These are phyloP conservation scores for Podaxis mareebaensis DNA, from an alignment of 768 basidiomycete genomes.

Conservation along the genomic window DNA sequence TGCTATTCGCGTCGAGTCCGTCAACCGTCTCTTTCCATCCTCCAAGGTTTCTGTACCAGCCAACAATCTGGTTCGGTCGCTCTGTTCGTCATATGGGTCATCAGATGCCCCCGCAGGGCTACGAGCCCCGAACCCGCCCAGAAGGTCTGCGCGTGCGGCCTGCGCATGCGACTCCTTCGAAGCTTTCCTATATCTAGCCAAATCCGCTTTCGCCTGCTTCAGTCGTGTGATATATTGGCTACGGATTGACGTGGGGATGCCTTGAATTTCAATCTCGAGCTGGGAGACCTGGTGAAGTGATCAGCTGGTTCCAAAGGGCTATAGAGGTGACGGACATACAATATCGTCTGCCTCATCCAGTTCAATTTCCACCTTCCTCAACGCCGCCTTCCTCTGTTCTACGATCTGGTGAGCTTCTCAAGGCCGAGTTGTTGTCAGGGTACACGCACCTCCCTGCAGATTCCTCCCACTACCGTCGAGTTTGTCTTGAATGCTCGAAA, in stretches of 20 bases:
- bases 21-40: slow-evolving; percentile 73
- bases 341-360: slow-evolving; percentile 95
- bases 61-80: slow-evolving; percentile 72
- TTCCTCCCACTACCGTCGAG: slow-evolving; percentile 70
- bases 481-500: slow-evolving; percentile 69
- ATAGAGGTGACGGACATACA: slow-evolving; percentile 43
- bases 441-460: slow-evolving; percentile 62
- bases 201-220: slow-evolving; percentile 66
- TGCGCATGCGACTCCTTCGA: slow-evolving; percentile 72
- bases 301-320: neutral
- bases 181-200: slow-evolving; percentile 74
- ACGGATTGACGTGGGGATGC: slow-evolving; percentile 83
- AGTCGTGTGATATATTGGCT: slow-evolving; percentile 67
- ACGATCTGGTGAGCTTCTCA: neutral
- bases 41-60: slow-evolving; percentile 69
- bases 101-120: slow-evolving; percentile 43
- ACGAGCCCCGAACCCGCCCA: slow-evolving; percentile 26
- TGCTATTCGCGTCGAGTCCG: slow-evolving; percentile 84
- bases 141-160: slow-evolving; percentile 67
- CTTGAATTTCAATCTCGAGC: slow-evolving; percentile 92
- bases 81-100: slow-evolving; percentile 68
- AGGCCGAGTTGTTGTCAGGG: neutral
- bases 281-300: slow-evolving; percentile 69
- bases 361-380: slow-evolving; percentile 84
- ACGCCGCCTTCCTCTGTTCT: slow-evolving; percentile 82